phyloP scores from a whole-genome alignment of 2,329 filamentous ascomycete species.

The Zelopaecilomyces penicillatus region DNA sequence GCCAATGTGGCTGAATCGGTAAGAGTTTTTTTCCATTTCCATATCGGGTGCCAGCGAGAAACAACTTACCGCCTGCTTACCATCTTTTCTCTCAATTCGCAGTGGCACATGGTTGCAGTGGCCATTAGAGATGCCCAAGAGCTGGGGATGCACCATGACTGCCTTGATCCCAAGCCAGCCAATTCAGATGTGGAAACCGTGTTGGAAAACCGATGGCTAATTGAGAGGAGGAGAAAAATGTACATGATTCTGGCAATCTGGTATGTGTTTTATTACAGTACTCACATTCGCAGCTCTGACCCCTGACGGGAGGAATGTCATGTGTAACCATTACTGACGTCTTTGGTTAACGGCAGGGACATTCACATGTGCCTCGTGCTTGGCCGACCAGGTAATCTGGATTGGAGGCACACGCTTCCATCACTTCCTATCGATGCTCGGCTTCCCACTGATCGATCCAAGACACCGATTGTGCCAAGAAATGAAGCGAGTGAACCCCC shows the following conservation, averaged over 20 bases:
- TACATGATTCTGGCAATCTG: conserved; percentile 46
- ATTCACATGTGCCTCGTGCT: conserved; percentile 45
- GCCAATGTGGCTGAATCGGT: conserved; percentile 51
- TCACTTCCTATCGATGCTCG: conserved; percentile 46
- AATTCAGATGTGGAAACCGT: conserved; percentile 38
- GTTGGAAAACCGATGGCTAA: conserved; percentile 49
- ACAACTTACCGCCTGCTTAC: conserved; percentile 1
- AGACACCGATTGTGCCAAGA: conserved; percentile 39
- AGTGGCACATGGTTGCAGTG: conserved; percentile 49
- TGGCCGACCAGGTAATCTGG: conserved; percentile 48
- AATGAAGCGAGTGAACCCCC: conserved; percentile 41
- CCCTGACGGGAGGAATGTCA: neutral
- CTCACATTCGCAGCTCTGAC: no score
- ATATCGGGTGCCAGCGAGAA: neutral
- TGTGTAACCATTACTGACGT: neutral
- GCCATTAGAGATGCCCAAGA: conserved; percentile 56
- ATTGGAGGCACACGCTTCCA: conserved; percentile 38
- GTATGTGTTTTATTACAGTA: conserved; percentile 12
- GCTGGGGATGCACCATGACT: conserved; percentile 49
- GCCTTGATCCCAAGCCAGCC: conserved; percentile 40
- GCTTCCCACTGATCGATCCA: conserved; percentile 37
- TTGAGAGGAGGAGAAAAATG: conserved; percentile 45
- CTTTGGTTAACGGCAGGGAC: conserved; percentile 32
- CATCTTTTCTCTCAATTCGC: neutral
- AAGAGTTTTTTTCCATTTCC: conserved; percentile 5